Base-by-base conservation (phyloP, 495 filamentous ascomycete species). In the Glutinoglossum americanum region DNA sequence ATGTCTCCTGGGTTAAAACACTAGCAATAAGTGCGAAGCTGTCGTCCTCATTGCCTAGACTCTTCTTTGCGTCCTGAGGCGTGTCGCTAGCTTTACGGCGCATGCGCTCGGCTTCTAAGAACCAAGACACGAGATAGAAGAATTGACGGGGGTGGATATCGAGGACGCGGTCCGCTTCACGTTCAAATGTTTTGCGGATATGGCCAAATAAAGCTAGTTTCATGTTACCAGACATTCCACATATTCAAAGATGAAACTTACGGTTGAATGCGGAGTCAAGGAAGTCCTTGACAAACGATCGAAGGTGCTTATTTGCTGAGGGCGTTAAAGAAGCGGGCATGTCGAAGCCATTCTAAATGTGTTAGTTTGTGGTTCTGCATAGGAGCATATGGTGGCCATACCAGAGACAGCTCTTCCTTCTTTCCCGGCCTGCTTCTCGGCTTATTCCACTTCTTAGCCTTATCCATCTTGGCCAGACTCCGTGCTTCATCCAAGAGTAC, bases 121-220 rank as follows among this genome's bases (percentile, higher is more conserved):
- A 96, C 93, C 93, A 99, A 9, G 85, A 79, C 30, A 94, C 80
- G 0, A 94, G 76, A 63, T 93, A 97, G 67, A 96, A 94, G 68
- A 85, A 97, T 62, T 97, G 90, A 32, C 80, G 73, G 1, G 75
- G 69, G 63, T 95, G 89, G 11, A 74, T 72, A 44, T 80, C 75
- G 0, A 88, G 67, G 0, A 97, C 76, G 58, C 94, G 80, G n/a
- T 88, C 80, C 1, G 84, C 84, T 68, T 97, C 89, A 4, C 89
- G 79, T 63, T 97, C 92, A 58, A 99, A 83, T 8, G 87, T 87
- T 65, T 84, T 89, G 35, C 89, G 80, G 19, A 96, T 72, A 64
- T 94, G 84, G 19, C 74, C 74, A 63, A 97, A 94, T 0, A 99
- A 75, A 30, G 93, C 58, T 60, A 27, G 3, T 17, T 8, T 35